Evolutionary conservation across 2,329 filamentous ascomycete genomes (phyloP), one percentile per base, ranked within the genome.

Genomic region (Clonostachys rosea): DNA sequence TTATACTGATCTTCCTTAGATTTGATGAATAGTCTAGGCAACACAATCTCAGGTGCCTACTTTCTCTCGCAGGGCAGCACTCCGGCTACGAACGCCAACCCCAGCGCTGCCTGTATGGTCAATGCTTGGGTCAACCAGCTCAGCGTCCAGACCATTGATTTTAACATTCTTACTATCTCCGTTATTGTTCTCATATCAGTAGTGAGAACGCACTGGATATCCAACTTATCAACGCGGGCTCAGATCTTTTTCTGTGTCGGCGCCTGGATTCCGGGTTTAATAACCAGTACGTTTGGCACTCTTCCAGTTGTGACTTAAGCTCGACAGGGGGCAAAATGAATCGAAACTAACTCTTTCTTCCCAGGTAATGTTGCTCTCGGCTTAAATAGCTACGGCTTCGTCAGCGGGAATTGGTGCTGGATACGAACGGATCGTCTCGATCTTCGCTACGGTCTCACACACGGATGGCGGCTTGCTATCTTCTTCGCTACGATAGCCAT

Each of bases 321-420:
- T 20, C 43, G 17, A 24, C 12, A 4, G 34, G n/a, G 34, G 17
- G n/a, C 6, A 30, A 39, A 8, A 14, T 39, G 14, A 18, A 4
- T n/a, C 11, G 14, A 12, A 39, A 18, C 35, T 35, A 13, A 24
- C 36, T 18, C 14, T n/a, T 14, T 8, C 36, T n/a, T 40, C 17
- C n/a, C 18, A 48, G 46, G 42, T 4, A 48, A 42, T 13, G 41
- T 48, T 34, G 47, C 43, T 16, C 47, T 48, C 30, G 24, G 37
- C 20, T 16, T 33, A 4, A 37, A 40, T 11, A 45, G 36, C 6
- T 45, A 48, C 39, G 36, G 47, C 33, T 48, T 45, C 33, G 68
- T 71, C 0, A 68, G 67, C 5, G 71, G 71, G 1, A 74, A 74
- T 48, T 75, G 71, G 71, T 74, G 71, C 55, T 75, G 71, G 71